Conservation (phyloP, 768 basidiomycete genomes). For the Leccinum subgranulosum region DNA sequence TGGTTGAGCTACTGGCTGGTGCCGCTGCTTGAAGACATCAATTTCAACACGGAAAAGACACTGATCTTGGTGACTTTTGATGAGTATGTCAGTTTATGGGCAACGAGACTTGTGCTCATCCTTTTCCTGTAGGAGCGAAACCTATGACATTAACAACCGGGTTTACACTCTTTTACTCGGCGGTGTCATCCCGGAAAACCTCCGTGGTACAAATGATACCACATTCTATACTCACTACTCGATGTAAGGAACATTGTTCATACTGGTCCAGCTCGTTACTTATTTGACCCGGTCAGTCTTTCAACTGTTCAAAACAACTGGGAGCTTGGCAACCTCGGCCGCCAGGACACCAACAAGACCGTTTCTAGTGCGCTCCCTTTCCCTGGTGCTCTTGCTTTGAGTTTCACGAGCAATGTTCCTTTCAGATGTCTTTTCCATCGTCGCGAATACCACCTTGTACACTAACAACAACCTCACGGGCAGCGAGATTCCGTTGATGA, state of each 20-base stretch:
- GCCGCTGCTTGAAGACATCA: slow-evolving; percentile 46
- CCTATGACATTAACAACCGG: slow-evolving; percentile 41
- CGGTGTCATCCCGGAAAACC: slow-evolving; percentile 39
- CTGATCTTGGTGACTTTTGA: slow-evolving; percentile 64
- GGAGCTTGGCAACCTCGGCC: slow-evolving; percentile 57
- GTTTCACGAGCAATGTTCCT: background rate
- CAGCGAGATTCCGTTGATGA: slow-evolving; percentile 33
- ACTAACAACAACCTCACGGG: slow-evolving; percentile 33
- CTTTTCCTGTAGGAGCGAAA: slow-evolving; percentile 21
- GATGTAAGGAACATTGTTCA: slow-evolving; percentile 14
- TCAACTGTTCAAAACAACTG: slow-evolving; percentile 60
- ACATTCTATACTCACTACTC: slow-evolving; percentile 66
- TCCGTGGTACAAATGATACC: slow-evolving; percentile 45
- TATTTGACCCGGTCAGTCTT: slow-evolving; percentile 25
- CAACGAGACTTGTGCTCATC: background rate
- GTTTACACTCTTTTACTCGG: slow-evolving; percentile 46
- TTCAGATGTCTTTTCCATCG: slow-evolving; percentile 50
- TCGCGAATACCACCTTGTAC: slow-evolving; percentile 47
- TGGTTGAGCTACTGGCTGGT: slow-evolving; percentile 52
- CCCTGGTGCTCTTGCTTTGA: background rate
- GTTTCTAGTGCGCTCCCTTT: slow-evolving; percentile 13
- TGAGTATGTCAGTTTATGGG: slow-evolving; percentile 39
- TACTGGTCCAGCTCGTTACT: background rate
- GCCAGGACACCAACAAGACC: slow-evolving; percentile 51
- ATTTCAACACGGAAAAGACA: slow-evolving; percentile 54